Conservation (phyloP, 1,284 basidiomycete genomes). For the Leccinum fallax region DNA sequence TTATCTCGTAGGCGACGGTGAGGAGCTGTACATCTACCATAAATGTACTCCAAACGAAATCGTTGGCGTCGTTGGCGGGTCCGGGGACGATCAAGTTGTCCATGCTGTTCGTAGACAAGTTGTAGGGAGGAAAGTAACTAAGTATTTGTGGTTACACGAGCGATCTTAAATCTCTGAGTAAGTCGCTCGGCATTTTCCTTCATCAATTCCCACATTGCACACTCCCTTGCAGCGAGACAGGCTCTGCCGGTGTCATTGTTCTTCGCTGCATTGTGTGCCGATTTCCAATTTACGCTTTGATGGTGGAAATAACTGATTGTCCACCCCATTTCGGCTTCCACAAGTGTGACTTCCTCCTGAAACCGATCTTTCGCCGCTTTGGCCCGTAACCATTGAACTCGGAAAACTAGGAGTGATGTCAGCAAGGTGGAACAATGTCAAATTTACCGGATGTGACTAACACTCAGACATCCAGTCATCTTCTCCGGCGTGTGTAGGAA, state of each 20-base stretch:
- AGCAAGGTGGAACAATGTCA: not conserved
- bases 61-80: no score
- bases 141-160: not conserved
- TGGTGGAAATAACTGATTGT: no score
- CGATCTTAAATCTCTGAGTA: not conserved
- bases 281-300: no score
- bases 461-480: not conserved
- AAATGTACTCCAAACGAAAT: not conserved
- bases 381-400: no score
- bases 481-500: not conserved
- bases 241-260: not conserved
- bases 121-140: not conserved
- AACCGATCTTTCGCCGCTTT: no score
- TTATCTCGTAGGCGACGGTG: not conserved
- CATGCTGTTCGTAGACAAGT: not conserved
- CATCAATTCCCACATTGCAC: not conserved
- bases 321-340: no score
- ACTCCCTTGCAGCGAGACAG: not conserved
- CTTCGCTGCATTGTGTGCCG: not conserved
- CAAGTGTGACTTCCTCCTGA: no score
- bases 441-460: not conserved
- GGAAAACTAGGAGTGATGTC: no score
- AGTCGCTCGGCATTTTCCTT: not conserved
- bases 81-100: no score
- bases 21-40: not conserved